Evolutionary conservation across 805 yeast genomes (phyloP).

Genomic region (Starmerella sp.): DNA sequence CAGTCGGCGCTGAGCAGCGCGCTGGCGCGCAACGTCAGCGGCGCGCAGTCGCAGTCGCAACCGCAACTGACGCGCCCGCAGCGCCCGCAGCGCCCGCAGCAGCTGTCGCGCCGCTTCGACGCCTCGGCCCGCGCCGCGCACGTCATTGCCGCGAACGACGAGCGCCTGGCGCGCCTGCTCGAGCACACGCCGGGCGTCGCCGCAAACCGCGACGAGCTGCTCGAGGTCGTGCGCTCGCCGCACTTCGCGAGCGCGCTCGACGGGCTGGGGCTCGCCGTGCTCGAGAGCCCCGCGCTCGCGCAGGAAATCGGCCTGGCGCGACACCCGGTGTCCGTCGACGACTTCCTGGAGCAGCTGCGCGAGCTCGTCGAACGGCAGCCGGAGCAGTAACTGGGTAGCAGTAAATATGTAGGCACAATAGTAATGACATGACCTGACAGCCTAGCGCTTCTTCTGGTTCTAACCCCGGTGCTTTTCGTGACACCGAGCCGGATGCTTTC

Average conservation of each 20-base stretch:
- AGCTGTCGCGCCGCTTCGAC: neutral
- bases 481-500: too few relatives aligned
- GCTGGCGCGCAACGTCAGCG: slow-evolving; percentile 1
- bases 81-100: neutral
- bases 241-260: slow-evolving; percentile 38
- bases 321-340: slow-evolving; percentile 5
- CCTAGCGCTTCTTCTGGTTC: too few relatives aligned
- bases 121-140: slow-evolving; percentile 27
- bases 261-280: slow-evolving; percentile 36
- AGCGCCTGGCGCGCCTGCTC: slow-evolving; percentile 31
- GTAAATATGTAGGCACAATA: too few relatives aligned
- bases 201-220: slow-evolving; percentile 31
- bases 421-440: too few relatives aligned
- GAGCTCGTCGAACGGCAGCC: neutral
- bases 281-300: slow-evolving; percentile 28
- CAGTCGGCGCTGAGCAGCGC: slow-evolving; percentile 1
- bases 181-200: slow-evolving; percentile 35
- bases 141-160: slow-evolving; percentile 25
- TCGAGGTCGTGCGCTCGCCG: slow-evolving; percentile 38
- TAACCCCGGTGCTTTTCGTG: too few relatives aligned
- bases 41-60: neutral
- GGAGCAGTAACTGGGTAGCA: neutral
- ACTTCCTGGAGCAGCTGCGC: slow-evolving; percentile 4
- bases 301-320: slow-evolving; percentile 9
- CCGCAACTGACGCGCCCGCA: neutral